Conservation (phyloP, 1,139 yeast species). For the Kazachstania sp. region DNA sequence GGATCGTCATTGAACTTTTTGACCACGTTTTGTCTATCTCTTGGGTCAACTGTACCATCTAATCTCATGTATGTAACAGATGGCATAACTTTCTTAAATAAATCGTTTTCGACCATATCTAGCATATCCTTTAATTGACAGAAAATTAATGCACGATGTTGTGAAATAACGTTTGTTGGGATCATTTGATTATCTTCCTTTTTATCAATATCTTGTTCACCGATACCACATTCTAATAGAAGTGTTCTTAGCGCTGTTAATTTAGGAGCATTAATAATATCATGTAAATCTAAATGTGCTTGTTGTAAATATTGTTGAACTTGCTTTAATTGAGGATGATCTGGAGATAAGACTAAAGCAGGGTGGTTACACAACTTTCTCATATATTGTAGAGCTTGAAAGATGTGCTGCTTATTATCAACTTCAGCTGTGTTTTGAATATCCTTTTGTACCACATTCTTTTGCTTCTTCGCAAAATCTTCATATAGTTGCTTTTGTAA, state of each 20-base stretch:
- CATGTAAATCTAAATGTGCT: conserved; percentile 54
- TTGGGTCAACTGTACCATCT: conserved; percentile 91
- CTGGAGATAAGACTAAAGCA: conserved; percentile 74
- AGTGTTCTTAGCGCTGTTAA: conserved; percentile 73
- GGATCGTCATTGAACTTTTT: conserved; percentile 93
- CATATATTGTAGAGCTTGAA: conserved; percentile 97
- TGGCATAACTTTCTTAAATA: conserved; percentile 77
- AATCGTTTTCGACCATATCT: conserved; percentile 88
- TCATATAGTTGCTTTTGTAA: conserved; percentile 80
- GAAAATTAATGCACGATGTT: conserved; percentile 89
- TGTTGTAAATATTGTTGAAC: conserved; percentile 52
- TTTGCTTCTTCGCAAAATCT: conserved; percentile 86
- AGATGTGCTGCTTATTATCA: conserved; percentile 76
- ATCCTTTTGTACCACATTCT: conserved; percentile 59
- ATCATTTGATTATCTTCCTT: conserved; percentile 35
- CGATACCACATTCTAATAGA: conserved; percentile 90
- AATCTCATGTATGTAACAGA: conserved; percentile 88
- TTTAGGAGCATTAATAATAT: conserved; percentile 85
- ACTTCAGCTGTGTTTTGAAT: conserved; percentile 38
- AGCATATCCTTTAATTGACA: conserved; percentile 97
- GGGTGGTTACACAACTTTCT: conserved; percentile 96
- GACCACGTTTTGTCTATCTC: conserved; percentile 86
- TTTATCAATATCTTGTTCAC: conserved; percentile 46
- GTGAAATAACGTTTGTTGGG: conserved; percentile 72
- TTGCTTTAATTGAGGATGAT: conserved; percentile 74